Base-by-base conservation (phyloP, 768 basidiomycete species). In the Amanita subjunquillea region DNA sequence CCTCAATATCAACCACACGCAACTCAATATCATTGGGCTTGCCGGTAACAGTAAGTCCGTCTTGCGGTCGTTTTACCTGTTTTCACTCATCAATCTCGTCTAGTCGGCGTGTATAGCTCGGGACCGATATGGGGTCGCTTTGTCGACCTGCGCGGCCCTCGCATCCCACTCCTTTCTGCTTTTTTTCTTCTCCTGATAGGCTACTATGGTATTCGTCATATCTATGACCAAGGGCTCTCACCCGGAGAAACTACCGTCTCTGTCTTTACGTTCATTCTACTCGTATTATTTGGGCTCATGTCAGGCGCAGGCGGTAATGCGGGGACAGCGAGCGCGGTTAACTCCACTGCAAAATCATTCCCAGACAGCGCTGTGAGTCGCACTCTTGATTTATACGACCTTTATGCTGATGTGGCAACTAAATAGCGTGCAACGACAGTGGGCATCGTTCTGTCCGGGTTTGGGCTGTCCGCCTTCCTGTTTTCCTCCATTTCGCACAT, bases 391-490 rank as follows among this genome's bases (percentile, higher is more conserved):
- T 15, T 30, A 6, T 41, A 7, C 29, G 5, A 34, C 13, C 2
- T 3, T 45, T 22, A 43, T 47, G n/a, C 41, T 38, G 39, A 20
- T 15, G 30, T n/a, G 34, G 44, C 50, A 48, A 45, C 37, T 51
- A 51, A 30, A n/a, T 51, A 90, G 85, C 76, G 91, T 17, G 91
- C 84, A 9, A 82, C 82, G 0, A 78, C 82, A 7, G 89, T 86
- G 0, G 85, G 85, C 2, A 63, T 91, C 7, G 91, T 93, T 32
- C 67, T 92, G 17, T 89, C 90, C 0, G 92, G 90, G 30, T 92
- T 90, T 56, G 92, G 93, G 0, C 78, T 97, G 13, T 92, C 90
- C 0, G 93, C 93, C 0, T 95, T 95, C 72, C 72, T 88, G 56
- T 96, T 94, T 67, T 87, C 89, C 10, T 76, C 82, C 1, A 67